Evolutionary conservation across 169 alveolate genomes (phyloP), one percentile per base, ranked within the genome.

Genomic region (Eimeria praecox): DNA sequence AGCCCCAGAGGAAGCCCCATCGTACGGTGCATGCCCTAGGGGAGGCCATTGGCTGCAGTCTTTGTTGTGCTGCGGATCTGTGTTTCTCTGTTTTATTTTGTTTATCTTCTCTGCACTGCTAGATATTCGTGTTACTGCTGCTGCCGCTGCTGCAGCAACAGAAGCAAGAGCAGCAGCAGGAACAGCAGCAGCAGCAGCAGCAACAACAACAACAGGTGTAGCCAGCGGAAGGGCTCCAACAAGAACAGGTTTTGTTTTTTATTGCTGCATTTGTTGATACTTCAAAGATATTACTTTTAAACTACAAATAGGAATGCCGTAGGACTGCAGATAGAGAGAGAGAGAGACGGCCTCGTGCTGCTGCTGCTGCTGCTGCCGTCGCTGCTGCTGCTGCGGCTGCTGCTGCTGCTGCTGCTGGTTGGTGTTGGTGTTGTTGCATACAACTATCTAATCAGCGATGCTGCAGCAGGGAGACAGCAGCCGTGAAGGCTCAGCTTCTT

Each of bases 1-100:
- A n/a, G n/a, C n/a, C n/a, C n/a, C n/a, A n/a, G n/a, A n/a, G 75
- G 14, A 30, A 69, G 80, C 80, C 80, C 80, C 80, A 69, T 44
- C 12, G 3, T 22, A 22, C 75, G 12, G 80, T 69, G 80, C 80
- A 69, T 69, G 80, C 80, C 24, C 27, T 5, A 5, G 46, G 44
- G 14, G 42, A 12, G 49, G 80, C 46, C 22, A 12, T 69, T 1
- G 12, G 5, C 30, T 9, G 80, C 80, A 10, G 46, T n/a, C 49
- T 12, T 30, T 14, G 9, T 9, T 30, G 49, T 69, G 80, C 46
- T 0, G 80, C 49, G 0, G 0, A 12, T 30, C 3, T 8, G 42
- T 3, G 14, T 24, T 69, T 33, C 10, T 69, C 42, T 69, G 10
- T 69, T 30, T 69, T 69, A 14, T 8, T 12, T 69, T 69, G 44